These are phyloP conservation scores for Malbranchea zuffiana DNA, from an alignment of 2,329 filamentous ascomycete species.

Conservation along the genomic window DNA sequence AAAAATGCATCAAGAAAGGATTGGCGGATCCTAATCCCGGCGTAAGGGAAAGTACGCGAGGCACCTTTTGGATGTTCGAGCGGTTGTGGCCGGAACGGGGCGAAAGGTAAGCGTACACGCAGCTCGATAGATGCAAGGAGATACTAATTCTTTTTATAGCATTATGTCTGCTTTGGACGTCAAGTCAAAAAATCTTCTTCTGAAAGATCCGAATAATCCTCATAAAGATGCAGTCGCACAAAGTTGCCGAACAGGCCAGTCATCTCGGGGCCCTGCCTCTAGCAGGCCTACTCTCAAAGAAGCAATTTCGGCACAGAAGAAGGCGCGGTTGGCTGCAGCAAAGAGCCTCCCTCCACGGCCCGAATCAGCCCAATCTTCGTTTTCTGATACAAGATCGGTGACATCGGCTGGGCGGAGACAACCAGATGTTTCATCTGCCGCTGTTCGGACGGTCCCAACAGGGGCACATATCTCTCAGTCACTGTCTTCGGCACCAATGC, in stretches of 20 bases:
- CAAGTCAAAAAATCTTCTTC: constrained; percentile 66
- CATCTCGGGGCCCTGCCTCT: constrained; percentile 31
- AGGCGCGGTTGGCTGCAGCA: constrained; percentile 34
- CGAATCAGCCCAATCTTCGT: constrained; percentile 47
- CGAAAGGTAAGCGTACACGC: constrained; percentile 47
- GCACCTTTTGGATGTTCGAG: constrained; percentile 77
- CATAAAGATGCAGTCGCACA: constrained; percentile 21
- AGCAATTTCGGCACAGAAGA: constrained; percentile 74
- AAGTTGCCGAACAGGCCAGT: constrained; percentile 7
- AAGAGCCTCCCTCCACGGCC: constrained; percentile 42
- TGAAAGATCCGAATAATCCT: constrained; percentile 71
- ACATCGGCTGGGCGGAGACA: constrained; percentile 25
- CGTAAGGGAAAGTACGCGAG: constrained; percentile 75
- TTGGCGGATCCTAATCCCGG: constrained; percentile 81
- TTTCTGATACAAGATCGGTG: constrained; percentile 33
- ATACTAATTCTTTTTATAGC: constrained; percentile 31
- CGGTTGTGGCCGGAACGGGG: constrained; percentile 67
- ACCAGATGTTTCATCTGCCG: constrained; percentile 25
- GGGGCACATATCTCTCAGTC: constrained; percentile 26
- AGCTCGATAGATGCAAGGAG: neutral
- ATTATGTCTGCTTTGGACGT: constrained; percentile 69
- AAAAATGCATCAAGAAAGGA: constrained; percentile 81
- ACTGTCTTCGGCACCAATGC: constrained; percentile 50
- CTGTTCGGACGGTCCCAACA: constrained; percentile 27
- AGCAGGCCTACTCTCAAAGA: constrained; percentile 60